Base-by-base conservation (phyloP, 352 stramenopile species). In the Phytophthora idaei region DNA sequence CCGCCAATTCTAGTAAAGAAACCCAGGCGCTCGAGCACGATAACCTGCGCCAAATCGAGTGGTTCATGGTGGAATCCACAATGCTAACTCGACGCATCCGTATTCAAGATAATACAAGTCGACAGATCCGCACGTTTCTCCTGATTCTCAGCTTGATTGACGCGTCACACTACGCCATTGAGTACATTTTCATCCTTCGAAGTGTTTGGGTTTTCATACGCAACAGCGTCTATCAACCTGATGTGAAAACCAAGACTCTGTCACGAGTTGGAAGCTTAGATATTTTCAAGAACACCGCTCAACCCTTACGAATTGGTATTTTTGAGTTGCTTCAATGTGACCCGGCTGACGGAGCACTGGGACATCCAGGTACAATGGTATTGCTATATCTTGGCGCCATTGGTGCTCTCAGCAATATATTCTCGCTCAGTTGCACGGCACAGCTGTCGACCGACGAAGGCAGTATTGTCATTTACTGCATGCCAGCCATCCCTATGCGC, bases 321-420 rank as follows among this genome's bases (percentile, higher is more conserved):
- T 46, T 58, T 15, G 61, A 69, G 15, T 45, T 69, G 25, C 54
- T 69, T 29, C 61, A 69, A 17, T 69, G 61, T 34, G 63, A 77
- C 27, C 51, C 44, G 27, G 64, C 64, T 4, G 47, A 74, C 8
- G 73, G 73, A 27, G 70, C 70, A 29, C 57, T 81, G 11, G 50
- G 57, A 31, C 73, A 69, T 21, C 69, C 69, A 2, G 63, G 60
- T 4, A 77, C 70, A 3, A 71, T 81, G 51, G 73, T 74, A 27
- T 39, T 81, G 51, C 31, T 81, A 9, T 78, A 78, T 47, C 56
- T 81, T 1, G 73, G 73, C 11, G 67, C 70, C 0, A 61, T 81
- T 31, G 73, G 73, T 2, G 55, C 73, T 32, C 63, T 78, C 7
- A 81, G 73, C 63, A 81, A 81, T 53, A 75, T 78, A 11, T 81